Evolutionary conservation across 2,329 filamentous ascomycete species (phyloP).

Genomic region (Fusarium sp.): DNA sequence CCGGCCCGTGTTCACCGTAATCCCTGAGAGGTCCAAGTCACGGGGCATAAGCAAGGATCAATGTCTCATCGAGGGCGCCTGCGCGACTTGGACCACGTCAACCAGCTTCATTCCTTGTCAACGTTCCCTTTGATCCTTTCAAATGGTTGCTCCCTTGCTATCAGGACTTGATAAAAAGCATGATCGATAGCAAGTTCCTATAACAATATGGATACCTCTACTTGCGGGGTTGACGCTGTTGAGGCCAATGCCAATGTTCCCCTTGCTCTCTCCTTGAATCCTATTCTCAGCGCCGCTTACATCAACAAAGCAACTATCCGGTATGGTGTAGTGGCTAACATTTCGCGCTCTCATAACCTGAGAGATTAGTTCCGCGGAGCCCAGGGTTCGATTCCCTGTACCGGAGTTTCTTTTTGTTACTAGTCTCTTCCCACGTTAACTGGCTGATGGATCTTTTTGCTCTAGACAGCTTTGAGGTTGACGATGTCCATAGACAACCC

Average conservation of each 20-base stretch:
- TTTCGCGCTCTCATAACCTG: conserved; percentile 47
- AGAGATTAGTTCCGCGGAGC: neutral
- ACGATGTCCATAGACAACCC: too few species aligned
- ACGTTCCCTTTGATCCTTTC: neutral
- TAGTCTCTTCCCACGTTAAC: too few species aligned
- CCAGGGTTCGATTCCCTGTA: too few species aligned
- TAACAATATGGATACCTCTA: too few species aligned
- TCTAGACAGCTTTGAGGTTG: too few species aligned
- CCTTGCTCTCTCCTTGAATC: neutral
- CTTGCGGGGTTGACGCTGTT: neutral
- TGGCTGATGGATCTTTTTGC: too few species aligned
- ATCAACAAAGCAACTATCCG: neutral
- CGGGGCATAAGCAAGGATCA: neutral
- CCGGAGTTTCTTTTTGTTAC: neutral
- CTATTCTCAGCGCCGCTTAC: neutral
- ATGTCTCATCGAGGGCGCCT: neutral
- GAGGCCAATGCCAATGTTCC: neutral
- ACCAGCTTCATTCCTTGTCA: neutral
- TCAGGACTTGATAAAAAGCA: neutral
- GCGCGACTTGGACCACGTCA: neutral
- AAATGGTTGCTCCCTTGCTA: neutral
- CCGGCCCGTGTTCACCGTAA: neutral
- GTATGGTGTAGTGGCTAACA: conserved; percentile 38
- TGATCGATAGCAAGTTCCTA: neutral
- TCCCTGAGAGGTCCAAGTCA: neutral